These are phyloP conservation scores for Fusarium secorum DNA, from an alignment of 2,329 filamentous ascomycete species.

Conservation along the genomic window DNA sequence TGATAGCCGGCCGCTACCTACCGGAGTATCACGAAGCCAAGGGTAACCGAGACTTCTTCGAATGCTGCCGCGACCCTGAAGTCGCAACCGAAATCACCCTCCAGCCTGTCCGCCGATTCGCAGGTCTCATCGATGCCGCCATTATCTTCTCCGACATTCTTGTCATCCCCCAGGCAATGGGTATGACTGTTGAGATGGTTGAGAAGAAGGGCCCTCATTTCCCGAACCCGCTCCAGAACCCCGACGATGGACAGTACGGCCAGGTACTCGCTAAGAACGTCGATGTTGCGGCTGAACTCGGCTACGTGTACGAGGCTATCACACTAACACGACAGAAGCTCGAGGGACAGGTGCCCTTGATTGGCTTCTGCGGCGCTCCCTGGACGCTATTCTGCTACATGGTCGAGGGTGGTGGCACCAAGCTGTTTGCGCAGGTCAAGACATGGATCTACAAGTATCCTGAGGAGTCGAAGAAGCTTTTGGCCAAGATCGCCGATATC, in stretches of 20 bases:
- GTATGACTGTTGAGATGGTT: slow-evolving; percentile 98
- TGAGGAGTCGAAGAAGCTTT: slow-evolving; percentile 77
- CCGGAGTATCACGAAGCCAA: slow-evolving; percentile 98
- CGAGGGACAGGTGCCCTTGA: slow-evolving; percentile 85
- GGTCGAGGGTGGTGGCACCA: slow-evolving; percentile 96
- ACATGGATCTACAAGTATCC: slow-evolving; percentile 95
- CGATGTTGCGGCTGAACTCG: slow-evolving; percentile 84
- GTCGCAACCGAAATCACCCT: slow-evolving; percentile 92
- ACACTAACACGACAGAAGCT: slow-evolving; percentile 90
- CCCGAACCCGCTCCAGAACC: slow-evolving; percentile 80
- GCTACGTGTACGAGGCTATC: slow-evolving; percentile 96
- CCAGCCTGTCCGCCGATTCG: slow-evolving; percentile 92
- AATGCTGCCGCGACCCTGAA: slow-evolving; percentile 93
- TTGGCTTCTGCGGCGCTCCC: slow-evolving; percentile 95
- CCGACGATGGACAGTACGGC: slow-evolving; percentile 83
- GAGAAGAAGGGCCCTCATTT: slow-evolving; percentile 98
- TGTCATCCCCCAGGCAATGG: slow-evolving; percentile 96
- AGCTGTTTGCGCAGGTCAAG: slow-evolving; percentile 93
- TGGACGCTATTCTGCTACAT: slow-evolving; percentile 99
- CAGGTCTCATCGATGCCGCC: slow-evolving; percentile 89
- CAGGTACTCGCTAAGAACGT: slow-evolving; percentile 79
- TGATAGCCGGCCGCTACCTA: slow-evolving; percentile 88
- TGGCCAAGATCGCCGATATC: slow-evolving; percentile 91
- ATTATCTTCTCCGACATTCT: slow-evolving; percentile 99
- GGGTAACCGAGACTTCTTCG: slow-evolving; percentile 91